Base-by-base conservation (phyloP, 495 filamentous ascomycete species). In the Cercophora sp. region DNA sequence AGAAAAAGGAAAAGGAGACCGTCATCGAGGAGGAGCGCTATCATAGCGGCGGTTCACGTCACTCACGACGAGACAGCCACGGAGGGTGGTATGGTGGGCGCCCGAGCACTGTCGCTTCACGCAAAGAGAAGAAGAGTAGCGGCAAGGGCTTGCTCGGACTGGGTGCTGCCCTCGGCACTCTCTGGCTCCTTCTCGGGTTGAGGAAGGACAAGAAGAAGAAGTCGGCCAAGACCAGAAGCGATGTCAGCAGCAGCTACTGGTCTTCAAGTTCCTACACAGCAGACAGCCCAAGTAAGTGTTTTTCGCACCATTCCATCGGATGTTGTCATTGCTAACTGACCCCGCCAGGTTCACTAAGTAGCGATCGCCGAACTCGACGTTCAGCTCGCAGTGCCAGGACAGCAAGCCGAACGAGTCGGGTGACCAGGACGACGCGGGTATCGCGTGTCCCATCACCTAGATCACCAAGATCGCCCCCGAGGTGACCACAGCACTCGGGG, bases 121-220 rank as follows among this genome's bases (percentile, higher is more conserved):
- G 77, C 40, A 82, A 79, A 66, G 76, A 79, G 66, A 82, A 79
- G 31, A 69, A 64, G 43, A 64, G 62, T 48, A 62, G 58, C 54
- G 79, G 82, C 29, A 67, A 66, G 1, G 78, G 76, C 25, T 71
- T 82, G 60, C 70, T 86, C 13, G 80, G 77, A 32, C 61, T 80
- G 40, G 83, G 79, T 4, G 85, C 84, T 9, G 74, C 84, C 2
- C 69, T 90, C 31, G 80, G 81, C 41, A 84, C 80, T 19, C 63
- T 90, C 56, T 85, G 85, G 46, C 69, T 91, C 22, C 74, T 88
- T 32, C 73, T 96, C 42, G 91, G 89, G n/a, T 58, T 95, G 66
- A 87, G 80, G 74, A 80, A 85, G 58, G 79, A 86, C 45, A 72
- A 79, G 42, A 79, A 72, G 47, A 80, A 68, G 69, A 29, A 59